Percentiles rank a stretch among this genome's conserved stretches.
phyloP scores from a whole-genome alignment of 2,329 filamentous ascomycete species.

The Teratosphaeria nubilosa region DNA sequence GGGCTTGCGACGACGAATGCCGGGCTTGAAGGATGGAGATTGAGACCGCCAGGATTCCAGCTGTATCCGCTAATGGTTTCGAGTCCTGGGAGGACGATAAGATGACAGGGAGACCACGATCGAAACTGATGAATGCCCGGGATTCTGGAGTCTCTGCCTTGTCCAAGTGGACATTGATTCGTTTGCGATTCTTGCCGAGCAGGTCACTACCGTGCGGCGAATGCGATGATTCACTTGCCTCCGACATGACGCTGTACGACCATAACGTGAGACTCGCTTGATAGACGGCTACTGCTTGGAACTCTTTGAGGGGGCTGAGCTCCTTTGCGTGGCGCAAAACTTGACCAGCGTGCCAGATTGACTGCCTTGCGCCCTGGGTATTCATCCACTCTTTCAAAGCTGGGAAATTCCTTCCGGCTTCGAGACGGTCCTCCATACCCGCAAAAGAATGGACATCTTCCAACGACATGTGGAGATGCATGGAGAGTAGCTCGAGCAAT shows the following conservation, averaged over 20 bases:
- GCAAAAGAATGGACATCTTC: conserved; percentile 56
- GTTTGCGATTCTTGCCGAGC: background rate
- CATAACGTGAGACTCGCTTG: background rate
- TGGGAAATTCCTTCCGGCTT: conserved; percentile 48
- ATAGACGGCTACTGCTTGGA: conserved; percentile 50
- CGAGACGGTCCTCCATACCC: conserved; percentile 54
- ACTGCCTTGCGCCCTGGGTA: conserved; percentile 43
- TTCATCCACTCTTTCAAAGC: conserved; percentile 47
- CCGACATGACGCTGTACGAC: background rate
- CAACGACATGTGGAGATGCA: conserved; percentile 52
- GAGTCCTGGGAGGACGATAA: background rate
- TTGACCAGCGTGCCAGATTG: conserved; percentile 57
- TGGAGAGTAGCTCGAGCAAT: conserved; percentile 43
- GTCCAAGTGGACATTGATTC: background rate
- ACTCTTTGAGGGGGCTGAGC: conserved; percentile 39
- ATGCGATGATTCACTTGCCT: background rate
- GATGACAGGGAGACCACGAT: background rate
- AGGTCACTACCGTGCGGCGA: background rate
- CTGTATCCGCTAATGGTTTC: background rate
- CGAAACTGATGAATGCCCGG: background rate
- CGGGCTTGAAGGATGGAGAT: background rate
- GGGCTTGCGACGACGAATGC: background rate
- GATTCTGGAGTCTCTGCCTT: background rate
- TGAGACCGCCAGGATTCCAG: background rate
- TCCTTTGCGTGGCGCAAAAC: conserved; percentile 38